A percentile compares a stretch with the other conserved stretches of the same genome.
Conservation (phyloP, 2,329 filamentous ascomycete species). For the Knufia fluminis region DNA sequence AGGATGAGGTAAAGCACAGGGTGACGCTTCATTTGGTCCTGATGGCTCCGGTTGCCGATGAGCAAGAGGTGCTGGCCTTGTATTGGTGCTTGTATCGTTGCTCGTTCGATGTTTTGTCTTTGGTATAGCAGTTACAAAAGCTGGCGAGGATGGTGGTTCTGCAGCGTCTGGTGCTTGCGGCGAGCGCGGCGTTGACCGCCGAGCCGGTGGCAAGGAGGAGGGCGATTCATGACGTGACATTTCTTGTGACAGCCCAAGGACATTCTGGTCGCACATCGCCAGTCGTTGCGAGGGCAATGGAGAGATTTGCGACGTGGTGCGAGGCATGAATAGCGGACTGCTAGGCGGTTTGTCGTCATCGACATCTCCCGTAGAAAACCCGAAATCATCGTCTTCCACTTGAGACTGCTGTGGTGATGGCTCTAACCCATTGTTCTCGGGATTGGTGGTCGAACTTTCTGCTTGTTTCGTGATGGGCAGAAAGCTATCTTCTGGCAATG, state of each 20-base stretch:
- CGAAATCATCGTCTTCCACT: not conserved
- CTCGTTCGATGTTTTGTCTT: not conserved
- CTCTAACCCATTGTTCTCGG: not conserved
- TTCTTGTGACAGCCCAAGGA: not conserved
- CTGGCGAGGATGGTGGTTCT: not conserved
- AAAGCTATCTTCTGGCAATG: not conserved
- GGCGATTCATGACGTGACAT: not conserved
- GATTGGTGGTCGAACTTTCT: not conserved
- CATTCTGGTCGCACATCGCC: not conserved
- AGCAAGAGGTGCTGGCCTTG: not conserved
- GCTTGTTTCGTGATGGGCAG: not conserved
- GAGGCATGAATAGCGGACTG: constrained; percentile 8
- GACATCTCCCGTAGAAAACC: not conserved
- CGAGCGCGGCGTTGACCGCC: not conserved
- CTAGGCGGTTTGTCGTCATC: not conserved
- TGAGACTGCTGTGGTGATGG: not conserved
- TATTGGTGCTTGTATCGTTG: not conserved
- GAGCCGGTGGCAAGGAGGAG: not conserved
- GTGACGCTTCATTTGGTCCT: not conserved
- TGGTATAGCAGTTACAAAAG: not conserved
- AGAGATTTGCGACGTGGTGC: constrained; percentile 1
- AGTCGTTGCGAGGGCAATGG: not conserved
- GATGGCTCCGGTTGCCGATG: not conserved
- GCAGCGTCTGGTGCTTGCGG: too few species aligned
- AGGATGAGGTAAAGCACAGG: not conserved